Evolutionary conservation across 345 rosid species (phyloP), one percentile per base, ranked within the genome.

Genomic region (Dipteronia sinensis): DNA sequence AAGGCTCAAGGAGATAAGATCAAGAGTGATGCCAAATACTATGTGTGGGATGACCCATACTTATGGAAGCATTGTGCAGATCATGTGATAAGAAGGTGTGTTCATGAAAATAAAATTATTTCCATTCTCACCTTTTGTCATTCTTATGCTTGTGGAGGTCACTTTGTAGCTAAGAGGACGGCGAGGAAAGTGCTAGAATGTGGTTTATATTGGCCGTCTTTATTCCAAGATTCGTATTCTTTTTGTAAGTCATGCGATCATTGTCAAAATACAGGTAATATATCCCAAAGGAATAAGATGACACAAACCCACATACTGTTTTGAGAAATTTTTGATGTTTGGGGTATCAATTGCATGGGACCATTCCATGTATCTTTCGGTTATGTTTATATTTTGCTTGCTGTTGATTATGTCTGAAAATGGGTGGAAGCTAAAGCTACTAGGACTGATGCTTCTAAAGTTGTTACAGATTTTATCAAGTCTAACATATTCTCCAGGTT

Each of bases 41-140:
- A 49, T 71, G 23, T 59, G 10, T 72, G 76, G 76, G 76, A 58
- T 25, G 70, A 66, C 70, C 70, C 70, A 29, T 25, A 29, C 17
- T 40, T 66, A 29, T 66, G 16, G 12, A 66, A 29, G 31, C 27
- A 59, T 55, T 72, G 3, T 11, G 17, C 40, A 9, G 19, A 56
- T 13, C 76, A 72, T 56, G 66, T 72, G 20, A 72, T 72, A 40
- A 7, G 51, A 55, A 56, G 25, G n/a, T 72, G 74, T 16, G 22
- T 72, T 31, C 76, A 0, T 4, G 9, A 65, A 51, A 65, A 11
- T 20, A 11, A 75, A 51, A 29, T 23, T 46, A 63, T 15, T 7
- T 47, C 1, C 17, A 65, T 65, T 64, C 46, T 64, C 0, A 75
- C 17, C 19, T 64, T 47, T 29, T 49, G 19, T 19, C 53, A 75